A percentile compares a stretch with the other conserved stretches of the same genome.
These are phyloP conservation scores for Diplogelasinospora grovesii DNA, from an alignment of 495 filamentous ascomycete genomes.

Conservation along the genomic window DNA sequence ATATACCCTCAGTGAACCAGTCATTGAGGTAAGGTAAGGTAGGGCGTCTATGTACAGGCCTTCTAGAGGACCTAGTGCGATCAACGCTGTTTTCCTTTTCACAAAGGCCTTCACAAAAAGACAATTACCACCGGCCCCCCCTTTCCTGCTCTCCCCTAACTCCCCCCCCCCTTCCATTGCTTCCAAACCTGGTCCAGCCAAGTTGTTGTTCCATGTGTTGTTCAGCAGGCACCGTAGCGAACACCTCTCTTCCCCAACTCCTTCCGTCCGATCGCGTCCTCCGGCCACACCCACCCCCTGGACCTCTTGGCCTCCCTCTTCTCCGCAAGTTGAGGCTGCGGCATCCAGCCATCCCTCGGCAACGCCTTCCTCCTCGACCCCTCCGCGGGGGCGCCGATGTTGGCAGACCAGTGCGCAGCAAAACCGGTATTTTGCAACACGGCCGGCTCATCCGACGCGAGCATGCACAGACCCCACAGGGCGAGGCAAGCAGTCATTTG, in stretches of 20 bases:
- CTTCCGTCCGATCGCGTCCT: conserved; percentile 54
- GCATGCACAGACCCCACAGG: conserved; percentile 60
- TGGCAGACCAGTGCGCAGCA: conserved; percentile 62
- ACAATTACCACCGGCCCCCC: too few relatives aligned
- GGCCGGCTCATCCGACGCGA: conserved; percentile 67
- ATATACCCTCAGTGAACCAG: too few relatives aligned
- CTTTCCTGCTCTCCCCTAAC: too few relatives aligned
- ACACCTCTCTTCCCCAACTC: conserved; percentile 53
- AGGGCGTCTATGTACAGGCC: too few relatives aligned
- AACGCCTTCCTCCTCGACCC: conserved; percentile 66
- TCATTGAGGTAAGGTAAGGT: too few relatives aligned
- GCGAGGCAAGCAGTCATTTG: conserved; percentile 51
- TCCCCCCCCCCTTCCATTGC: too few relatives aligned
- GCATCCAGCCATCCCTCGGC: conserved; percentile 78
- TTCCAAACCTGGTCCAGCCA: too few relatives aligned
- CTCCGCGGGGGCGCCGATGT: conserved; percentile 75
- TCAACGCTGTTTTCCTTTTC: too few relatives aligned
- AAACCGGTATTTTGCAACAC: too few relatives aligned
- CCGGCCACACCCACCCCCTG: conserved; percentile 79
- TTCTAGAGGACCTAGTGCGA: too few relatives aligned
- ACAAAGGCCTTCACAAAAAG: too few relatives aligned
- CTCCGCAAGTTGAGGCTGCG: conserved; percentile 73
- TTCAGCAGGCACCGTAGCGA: conserved; percentile 38
- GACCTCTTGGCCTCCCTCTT: conserved; percentile 74
- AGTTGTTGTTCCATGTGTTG: too few relatives aligned